Percentiles rank a stretch among this genome's conserved stretches.
Evolutionary conservation across 495 filamentous ascomycete genomes (phyloP).

Genomic region (Mycothermus thermophilus): DNA sequence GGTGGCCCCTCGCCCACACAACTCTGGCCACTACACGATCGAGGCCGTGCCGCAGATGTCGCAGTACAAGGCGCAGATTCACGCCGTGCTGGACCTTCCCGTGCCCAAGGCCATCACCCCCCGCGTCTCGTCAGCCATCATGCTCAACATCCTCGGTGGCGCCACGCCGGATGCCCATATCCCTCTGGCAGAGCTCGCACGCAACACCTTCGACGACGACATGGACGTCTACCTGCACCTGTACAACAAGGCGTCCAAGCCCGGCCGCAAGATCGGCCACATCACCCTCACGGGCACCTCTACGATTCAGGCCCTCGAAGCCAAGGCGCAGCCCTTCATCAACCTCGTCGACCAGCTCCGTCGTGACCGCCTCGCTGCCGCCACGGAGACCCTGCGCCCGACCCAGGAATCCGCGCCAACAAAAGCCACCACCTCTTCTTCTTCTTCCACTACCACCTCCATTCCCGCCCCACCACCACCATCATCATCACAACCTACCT

Average conservation of each 20-base stretch:
- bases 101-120: conserved; percentile 49
- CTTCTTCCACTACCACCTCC: conserved; percentile 15
- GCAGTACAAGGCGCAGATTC: conserved; percentile 83
- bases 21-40: conserved; percentile 95
- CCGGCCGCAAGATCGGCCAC: conserved; percentile 90
- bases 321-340: conserved; percentile 52
- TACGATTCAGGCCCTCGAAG: conserved; percentile 58
- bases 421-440: neutral
- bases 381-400: conserved; percentile 15
- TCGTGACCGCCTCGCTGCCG: conserved; percentile 33
- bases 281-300: conserved; percentile 56
- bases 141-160: conserved; percentile 94
- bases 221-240: conserved; percentile 53
- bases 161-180: conserved; percentile 54
- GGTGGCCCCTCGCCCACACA: conserved; percentile 90
- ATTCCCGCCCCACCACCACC: neutral
- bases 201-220: conserved; percentile 40
- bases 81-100: conserved; percentile 69
- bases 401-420: conserved; percentile 7
- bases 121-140: conserved; percentile 53
- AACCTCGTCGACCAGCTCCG: conserved; percentile 50
- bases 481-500: neutral
- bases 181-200: conserved; percentile 47
- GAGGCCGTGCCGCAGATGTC: conserved; percentile 75
- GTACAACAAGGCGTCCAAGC: conserved; percentile 81